A percentile compares a stretch with the other conserved stretches of the same genome.
phyloP scores from a whole-genome alignment of 139 green algal species.

The Zygnema cylindricum region DNA sequence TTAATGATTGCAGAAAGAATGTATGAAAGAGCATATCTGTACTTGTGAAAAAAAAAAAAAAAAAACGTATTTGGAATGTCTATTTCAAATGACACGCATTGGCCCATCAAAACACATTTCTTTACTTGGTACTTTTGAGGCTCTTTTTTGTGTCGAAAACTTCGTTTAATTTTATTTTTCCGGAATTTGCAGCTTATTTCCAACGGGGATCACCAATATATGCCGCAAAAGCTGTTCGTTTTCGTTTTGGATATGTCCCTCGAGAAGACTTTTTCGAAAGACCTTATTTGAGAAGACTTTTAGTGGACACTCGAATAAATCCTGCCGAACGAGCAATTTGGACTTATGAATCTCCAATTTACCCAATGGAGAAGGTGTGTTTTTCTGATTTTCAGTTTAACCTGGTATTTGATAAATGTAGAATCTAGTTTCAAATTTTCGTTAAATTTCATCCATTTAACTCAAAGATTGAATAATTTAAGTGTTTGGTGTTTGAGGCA shows the following conservation, averaged over 20 bases:
- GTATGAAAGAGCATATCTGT: neutral
- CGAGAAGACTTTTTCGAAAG: neutral
- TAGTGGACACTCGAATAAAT: neutral
- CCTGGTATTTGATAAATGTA: neutral
- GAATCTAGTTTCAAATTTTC: neutral
- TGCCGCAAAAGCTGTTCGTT: constrained; percentile 48
- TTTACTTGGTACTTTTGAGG: no score
- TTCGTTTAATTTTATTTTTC: neutral
- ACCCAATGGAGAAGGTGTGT: constrained; percentile 55
- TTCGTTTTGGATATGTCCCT: constrained; percentile 49
- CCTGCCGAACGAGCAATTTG: constrained; percentile 30
- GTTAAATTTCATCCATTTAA: neutral
- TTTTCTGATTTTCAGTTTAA: neutral
- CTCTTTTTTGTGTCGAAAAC: no score
- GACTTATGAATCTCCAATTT: constrained; percentile 57
- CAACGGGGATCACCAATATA: constrained; percentile 59
- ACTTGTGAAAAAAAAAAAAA: no score
- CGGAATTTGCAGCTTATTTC: constrained; percentile 50
- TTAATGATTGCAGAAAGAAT: no score
- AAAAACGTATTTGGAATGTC: no score
- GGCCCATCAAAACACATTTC: no score
- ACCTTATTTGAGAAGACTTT: neutral
- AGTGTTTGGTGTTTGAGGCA: neutral
- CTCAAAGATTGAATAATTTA: neutral
- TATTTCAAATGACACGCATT: neutral